Evolutionary conservation across 768 basidiomycete genomes (phyloP).

Genomic region (Naganishia randhawae): DNA sequence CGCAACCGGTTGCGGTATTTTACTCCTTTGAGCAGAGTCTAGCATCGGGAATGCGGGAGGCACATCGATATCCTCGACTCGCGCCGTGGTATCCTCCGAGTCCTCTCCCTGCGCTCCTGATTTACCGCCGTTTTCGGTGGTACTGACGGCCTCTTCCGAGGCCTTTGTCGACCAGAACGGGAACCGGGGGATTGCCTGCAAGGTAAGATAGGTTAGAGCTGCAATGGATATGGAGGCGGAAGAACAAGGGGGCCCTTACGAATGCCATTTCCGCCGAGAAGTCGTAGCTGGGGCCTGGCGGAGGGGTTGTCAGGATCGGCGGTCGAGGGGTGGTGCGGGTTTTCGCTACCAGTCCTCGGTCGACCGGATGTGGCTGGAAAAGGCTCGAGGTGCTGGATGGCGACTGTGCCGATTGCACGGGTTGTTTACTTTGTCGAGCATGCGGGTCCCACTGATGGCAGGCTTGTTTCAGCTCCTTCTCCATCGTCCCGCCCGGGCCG

Average conservation of each 20-base stretch:
- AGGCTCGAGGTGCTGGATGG: not conserved
- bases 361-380: too few relatives aligned
- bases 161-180: conserved; percentile 6
- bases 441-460: not conserved
- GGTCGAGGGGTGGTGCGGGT: too few relatives aligned
- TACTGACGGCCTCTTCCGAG: not conserved
- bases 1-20: conserved; percentile 32
- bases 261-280: not conserved
- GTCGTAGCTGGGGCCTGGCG: too few relatives aligned
- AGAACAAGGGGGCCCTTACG: not conserved
- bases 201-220: not conserved
- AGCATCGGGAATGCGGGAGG: conserved; percentile 50
- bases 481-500: too few relatives aligned
- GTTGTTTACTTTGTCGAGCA: conserved; percentile 2
- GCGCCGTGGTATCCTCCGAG: conserved; percentile 6
- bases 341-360: too few relatives aligned
- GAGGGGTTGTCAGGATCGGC: too few relatives aligned
- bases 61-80: conserved; percentile 43
- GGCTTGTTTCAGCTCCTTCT: not conserved
- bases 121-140: not conserved
- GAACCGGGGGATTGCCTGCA: conserved; percentile 10
- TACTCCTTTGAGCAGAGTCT: conserved; percentile 49
- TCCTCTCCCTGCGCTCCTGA: too few relatives aligned
- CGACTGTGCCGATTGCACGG: not conserved
- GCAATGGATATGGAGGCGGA: not conserved